phyloP scores from a whole-genome alignment of 352 stramenopile species.

The Globisporangium takayamanum region DNA sequence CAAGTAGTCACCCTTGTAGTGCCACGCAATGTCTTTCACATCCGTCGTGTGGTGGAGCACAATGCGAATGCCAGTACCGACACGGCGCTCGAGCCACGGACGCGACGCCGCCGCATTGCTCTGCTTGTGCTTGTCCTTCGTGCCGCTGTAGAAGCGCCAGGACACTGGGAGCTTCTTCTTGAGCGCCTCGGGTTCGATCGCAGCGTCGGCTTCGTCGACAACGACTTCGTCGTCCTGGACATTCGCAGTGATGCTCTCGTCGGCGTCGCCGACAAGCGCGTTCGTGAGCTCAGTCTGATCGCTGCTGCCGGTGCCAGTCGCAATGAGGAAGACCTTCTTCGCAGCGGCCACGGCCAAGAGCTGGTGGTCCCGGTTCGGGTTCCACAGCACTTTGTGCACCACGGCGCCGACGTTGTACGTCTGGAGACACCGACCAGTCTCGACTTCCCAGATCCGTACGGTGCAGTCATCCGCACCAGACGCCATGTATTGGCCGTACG shows the following conservation, averaged over 20 bases:
- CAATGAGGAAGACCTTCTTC: constrained; percentile 90
- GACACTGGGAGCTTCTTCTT: constrained; percentile 90
- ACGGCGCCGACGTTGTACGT: constrained; percentile 89
- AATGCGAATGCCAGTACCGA: constrained; percentile 75
- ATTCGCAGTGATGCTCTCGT: constrained; percentile 55
- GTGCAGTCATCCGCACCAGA: constrained; percentile 94
- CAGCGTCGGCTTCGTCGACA: constrained; percentile 65
- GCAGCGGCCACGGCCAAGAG: constrained; percentile 90
- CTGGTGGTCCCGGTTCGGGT: constrained; percentile 95
- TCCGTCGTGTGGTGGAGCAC: constrained; percentile 86
- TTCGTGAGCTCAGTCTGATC: constrained; percentile 95
- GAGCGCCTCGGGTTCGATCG: constrained; percentile 64
- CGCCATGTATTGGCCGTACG: constrained; percentile 96
- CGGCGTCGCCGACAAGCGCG: constrained; percentile 86
- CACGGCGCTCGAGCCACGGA: constrained; percentile 70
- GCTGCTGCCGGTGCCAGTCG: constrained; percentile 90
- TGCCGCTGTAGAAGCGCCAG: constrained; percentile 85
- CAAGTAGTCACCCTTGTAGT: constrained; percentile 99
- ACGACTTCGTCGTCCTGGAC: constrained; percentile 40
- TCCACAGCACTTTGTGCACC: constrained; percentile 94
- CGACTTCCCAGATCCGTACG: constrained; percentile 96
- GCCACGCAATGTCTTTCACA: constrained; percentile 94
- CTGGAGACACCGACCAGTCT: constrained; percentile 90
- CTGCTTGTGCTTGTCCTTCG: constrained; percentile 73
- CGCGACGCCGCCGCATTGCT: constrained; percentile 21